Percentiles rank a stretch among this genome's conserved stretches.
Evolutionary conservation across 108 stramenopile genomes (phyloP).

Genomic region (Cyclotella kingstonii): DNA sequence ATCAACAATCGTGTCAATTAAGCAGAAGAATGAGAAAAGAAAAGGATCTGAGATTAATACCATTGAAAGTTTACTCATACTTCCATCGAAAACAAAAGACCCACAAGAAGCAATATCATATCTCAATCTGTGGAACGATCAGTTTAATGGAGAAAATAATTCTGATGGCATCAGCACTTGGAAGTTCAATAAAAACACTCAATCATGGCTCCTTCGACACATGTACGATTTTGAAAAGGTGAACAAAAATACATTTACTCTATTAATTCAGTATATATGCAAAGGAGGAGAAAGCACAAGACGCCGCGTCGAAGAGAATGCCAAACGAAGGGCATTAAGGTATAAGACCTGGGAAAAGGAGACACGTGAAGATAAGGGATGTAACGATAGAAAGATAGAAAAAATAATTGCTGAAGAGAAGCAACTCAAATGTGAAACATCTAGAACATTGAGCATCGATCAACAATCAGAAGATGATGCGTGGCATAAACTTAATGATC

Average conservation of each 20-base stretch:
- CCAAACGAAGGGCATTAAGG: constrained; percentile 55
- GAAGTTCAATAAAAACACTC: constrained; percentile 96
- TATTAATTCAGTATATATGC: constrained; percentile 70
- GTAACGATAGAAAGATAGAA: constrained; percentile 9
- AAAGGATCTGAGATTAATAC: constrained; percentile 16
- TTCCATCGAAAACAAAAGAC: constrained; percentile 45
- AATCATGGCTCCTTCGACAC: constrained; percentile 88
- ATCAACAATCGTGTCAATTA: constrained; percentile 78
- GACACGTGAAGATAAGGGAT: constrained; percentile 9
- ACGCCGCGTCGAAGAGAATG: constrained; percentile 55
- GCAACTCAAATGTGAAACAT: not conserved
- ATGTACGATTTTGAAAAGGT: constrained; percentile 87
- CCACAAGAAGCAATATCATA: constrained; percentile 65
- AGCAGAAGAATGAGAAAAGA: constrained; percentile 36
- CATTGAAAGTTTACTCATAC: not conserved
- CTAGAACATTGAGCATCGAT: constrained; percentile 1
- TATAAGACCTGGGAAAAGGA: constrained; percentile 77
- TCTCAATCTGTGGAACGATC: constrained; percentile 58
- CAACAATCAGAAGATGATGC: constrained; percentile 46
- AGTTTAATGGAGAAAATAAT: constrained; percentile 18
- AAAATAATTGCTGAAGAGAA: not conserved
- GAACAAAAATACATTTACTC: constrained; percentile 54
- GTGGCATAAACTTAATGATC: constrained; percentile 63
- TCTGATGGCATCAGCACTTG: constrained; percentile 32
- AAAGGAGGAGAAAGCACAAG: constrained; percentile 50